A percentile compares a stretch with the other conserved stretches of the same genome.
phyloP scores from a whole-genome alignment of 2,329 filamentous ascomycete species.

The Penicillium sp. region DNA sequence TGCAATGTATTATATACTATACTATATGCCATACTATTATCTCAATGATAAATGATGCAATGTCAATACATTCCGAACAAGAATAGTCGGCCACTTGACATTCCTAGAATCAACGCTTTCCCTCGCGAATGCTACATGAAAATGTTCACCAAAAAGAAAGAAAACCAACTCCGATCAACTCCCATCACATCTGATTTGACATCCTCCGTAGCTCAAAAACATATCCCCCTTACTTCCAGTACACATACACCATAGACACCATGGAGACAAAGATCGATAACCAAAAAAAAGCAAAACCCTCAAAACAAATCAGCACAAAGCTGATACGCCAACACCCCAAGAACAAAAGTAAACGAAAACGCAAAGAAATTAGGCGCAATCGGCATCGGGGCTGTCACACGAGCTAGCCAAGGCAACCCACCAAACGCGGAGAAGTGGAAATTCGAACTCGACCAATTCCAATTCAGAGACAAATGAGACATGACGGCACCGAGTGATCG shows the following conservation, averaged over 20 bases:
- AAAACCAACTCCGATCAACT: no score
- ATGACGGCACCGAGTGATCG: constrained; percentile 13
- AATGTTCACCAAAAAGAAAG: not conserved
- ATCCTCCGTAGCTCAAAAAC: not conserved
- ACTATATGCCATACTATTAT: constrained; percentile 6
- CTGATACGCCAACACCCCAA: not conserved
- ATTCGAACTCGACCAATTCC: not conserved
- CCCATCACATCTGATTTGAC: no score
- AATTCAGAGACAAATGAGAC: not conserved
- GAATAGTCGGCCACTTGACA: no score
- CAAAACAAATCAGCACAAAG: not conserved
- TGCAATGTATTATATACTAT: constrained; percentile 13
- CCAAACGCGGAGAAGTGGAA: not conserved
- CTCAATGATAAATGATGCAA: constrained; percentile 11
- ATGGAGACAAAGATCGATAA: not conserved
- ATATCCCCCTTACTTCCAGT: not conserved
- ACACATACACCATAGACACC: not conserved
- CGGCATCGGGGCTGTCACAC: not conserved
- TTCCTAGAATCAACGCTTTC: not conserved
- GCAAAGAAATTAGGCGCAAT: not conserved
- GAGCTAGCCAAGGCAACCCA: not conserved
- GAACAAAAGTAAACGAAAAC: constrained; percentile 1
- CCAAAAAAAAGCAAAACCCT: not conserved
- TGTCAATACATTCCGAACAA: constrained; percentile 7
- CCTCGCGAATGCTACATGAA: not conserved